Percentiles rank a stretch among this genome's conserved stretches.
phyloP scores from a whole-genome alignment of 768 basidiomycete genomes.

The Boletus rubescentipes region DNA sequence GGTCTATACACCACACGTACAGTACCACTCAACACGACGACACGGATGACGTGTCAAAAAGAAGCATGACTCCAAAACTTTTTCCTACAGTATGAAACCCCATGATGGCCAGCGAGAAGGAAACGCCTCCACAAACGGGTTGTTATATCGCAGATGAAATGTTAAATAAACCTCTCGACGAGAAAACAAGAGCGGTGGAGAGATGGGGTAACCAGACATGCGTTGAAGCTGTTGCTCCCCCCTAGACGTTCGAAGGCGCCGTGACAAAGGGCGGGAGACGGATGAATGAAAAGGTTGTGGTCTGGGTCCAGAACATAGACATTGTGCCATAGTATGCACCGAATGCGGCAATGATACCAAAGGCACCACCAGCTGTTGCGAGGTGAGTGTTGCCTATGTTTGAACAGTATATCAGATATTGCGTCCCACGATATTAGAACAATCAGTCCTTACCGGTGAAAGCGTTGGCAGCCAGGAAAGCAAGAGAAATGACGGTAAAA shows the following conservation, averaged over 20 bases:
- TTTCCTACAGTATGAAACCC: neutral
- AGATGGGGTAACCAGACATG: neutral
- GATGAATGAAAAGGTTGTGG: constrained; percentile 28
- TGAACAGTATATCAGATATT: neutral
- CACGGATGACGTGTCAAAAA: no score
- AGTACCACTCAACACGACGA: no score
- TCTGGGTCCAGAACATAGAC: constrained; percentile 30
- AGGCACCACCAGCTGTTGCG: constrained; percentile 27
- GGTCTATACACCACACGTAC: no score
- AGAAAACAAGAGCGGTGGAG: no score
- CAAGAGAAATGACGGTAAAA: constrained; percentile 24
- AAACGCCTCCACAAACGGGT: neutral
- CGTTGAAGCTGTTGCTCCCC: neutral
- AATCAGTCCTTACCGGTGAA: constrained; percentile 24
- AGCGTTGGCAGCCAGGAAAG: constrained; percentile 24
- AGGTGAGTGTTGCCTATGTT: constrained; percentile 21
- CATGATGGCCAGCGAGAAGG: neutral
- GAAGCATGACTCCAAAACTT: neutral
- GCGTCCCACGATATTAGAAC: neutral
- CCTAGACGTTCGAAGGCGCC: constrained; percentile 17
- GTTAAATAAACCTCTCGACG: no score
- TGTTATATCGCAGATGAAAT: neutral
- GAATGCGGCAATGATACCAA: constrained; percentile 27
- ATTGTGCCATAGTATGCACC: constrained; percentile 31
- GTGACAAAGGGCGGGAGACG: constrained; percentile 22